Evolutionary conservation across 140 eudicot species (phyloP), one percentile per base, ranked within the genome.

Genomic region (Senecio squalidus): DNA sequence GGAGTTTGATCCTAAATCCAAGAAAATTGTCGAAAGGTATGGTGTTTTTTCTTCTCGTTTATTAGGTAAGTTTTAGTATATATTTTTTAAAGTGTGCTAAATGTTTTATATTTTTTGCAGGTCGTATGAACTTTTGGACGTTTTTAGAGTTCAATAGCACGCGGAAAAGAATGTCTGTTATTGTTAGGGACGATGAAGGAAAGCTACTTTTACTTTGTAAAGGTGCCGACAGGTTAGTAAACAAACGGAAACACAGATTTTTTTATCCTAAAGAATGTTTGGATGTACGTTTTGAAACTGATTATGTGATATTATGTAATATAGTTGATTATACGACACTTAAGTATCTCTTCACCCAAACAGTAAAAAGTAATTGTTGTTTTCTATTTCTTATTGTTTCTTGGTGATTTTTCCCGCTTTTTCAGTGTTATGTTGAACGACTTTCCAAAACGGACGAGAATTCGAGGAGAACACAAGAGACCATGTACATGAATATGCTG

Each of bases 141-240:
- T 77, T 26, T n/a, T 29, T 84, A 11, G 94, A 84, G 72, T 80
- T 84, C 48, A 80, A 76, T 39, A 84, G 85, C 67, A 46, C 94
- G 27, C 73, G 88, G 62, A 84, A 84, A 59, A 61, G 94, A 60
- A 84, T 84, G 94, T 80, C 82, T 0, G 94, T 84, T 46, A 74
- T 84, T 44, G 75, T 77, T 57, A 71, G 73, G n/a, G 82, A 84
- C 55, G 82, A 77, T 10, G 88, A 80, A 34, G 88, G 94, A 28
- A 80, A 64, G 69, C 63, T 84, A 6, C 64, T 80, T 36, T 64
- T 84, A 25, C 85, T 84, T 66, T 74, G 72, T 61, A 84, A 84
- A 75, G 89, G 94, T n/a, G 89, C 94, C 1, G 85, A 84, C 81
- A 84, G 82, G 94, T 84, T 70, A 46, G 84, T 52, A 51, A 61